Evolutionary conservation across 257 asterid species (phyloP).

Genomic region (Salvia splendens): DNA sequence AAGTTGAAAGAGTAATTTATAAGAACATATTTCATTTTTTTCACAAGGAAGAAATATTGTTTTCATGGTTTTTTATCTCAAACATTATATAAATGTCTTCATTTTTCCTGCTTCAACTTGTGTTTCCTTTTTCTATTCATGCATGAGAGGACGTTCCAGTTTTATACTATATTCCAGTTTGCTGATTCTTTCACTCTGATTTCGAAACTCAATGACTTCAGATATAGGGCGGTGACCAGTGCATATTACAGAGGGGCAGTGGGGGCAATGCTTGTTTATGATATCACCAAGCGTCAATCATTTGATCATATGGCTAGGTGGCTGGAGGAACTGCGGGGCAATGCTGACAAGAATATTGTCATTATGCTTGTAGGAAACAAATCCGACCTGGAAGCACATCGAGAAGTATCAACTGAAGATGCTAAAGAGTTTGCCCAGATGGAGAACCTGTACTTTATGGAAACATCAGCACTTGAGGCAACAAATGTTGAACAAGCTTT

Average conservation of each 20-base stretch:
- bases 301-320: slow-evolving; percentile 82
- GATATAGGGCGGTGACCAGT: slow-evolving; percentile 90
- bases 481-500: slow-evolving; percentile 86
- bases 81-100: not conserved
- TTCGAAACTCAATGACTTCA: slow-evolving; percentile 37
- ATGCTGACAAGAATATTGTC: slow-evolving; percentile 80
- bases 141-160: not conserved
- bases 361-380: slow-evolving; percentile 90
- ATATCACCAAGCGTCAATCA: slow-evolving; percentile 72
- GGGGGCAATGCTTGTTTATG: slow-evolving; percentile 92
- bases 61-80: slow-evolving; percentile 4
- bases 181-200: slow-evolving; percentile 32
- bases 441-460: slow-evolving; percentile 83
- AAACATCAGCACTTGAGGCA: slow-evolving; percentile 87
- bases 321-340: slow-evolving; percentile 77
- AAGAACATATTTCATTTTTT: not conserved
- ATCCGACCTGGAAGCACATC: slow-evolving; percentile 63
- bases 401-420: slow-evolving; percentile 72
- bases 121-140: not conserved
- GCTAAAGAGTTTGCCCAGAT: slow-evolving; percentile 85
- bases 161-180: not conserved
- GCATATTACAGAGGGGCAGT: slow-evolving; percentile 95
- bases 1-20: not conserved
- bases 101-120: slow-evolving; percentile 10
- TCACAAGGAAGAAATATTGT: not conserved